phyloP scores from a whole-genome alignment of 148 eudicot species.

The Dianthus caryophyllus region DNA sequence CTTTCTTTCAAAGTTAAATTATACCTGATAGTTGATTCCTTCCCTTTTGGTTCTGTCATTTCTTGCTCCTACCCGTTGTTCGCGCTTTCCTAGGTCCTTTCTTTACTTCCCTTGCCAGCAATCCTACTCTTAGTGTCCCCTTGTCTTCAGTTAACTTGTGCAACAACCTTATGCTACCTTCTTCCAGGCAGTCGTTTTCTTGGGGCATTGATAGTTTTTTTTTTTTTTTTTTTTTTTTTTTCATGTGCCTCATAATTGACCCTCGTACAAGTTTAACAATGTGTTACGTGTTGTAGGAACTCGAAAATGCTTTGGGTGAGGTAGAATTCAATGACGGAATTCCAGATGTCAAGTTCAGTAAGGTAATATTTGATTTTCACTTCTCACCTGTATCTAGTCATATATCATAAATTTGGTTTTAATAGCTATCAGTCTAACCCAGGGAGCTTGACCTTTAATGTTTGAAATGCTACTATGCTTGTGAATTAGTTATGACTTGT shows the following conservation, averaged over 20 bases:
- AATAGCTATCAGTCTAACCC: background rate
- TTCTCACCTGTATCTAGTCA: slow-evolving; percentile 2
- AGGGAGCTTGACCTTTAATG: background rate
- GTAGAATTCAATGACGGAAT: slow-evolving; percentile 73
- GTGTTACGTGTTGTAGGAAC: slow-evolving; percentile 50
- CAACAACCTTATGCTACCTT: no score
- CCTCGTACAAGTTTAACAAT: background rate
- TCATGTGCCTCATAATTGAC: background rate
- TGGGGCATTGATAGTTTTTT: no score
- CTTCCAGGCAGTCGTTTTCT: no score
- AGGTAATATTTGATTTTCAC: slow-evolving; percentile 38
- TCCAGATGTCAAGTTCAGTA: slow-evolving; percentile 92
- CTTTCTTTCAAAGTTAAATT: no score
- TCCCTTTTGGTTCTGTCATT: no score
- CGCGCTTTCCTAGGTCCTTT: no score
- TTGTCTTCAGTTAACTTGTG: no score
- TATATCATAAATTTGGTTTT: background rate
- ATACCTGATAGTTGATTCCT: no score
- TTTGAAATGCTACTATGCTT: background rate
- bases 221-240: no score
- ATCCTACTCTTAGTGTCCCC: no score
- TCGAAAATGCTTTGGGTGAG: slow-evolving; percentile 78
- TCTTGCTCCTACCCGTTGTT: no score
- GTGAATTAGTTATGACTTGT: background rate
- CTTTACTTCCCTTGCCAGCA: no score